phyloP scores from a whole-genome alignment of 257 asterid genomes.

The Nicotiana tomentosiformis region DNA sequence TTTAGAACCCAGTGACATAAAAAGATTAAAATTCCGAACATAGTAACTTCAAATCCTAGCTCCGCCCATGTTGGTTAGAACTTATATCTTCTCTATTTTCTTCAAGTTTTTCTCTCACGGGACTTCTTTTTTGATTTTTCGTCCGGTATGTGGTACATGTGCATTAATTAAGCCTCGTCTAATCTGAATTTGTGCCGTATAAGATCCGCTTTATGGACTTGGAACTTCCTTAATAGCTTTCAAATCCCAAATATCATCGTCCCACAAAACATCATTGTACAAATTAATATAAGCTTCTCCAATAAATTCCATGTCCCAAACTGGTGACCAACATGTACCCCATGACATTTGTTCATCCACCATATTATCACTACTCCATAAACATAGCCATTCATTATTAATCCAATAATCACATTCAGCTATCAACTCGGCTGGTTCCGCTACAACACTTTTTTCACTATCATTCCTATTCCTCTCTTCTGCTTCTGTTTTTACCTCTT shows the following conservation, averaged over 20 bases:
- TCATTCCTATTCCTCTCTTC: background rate
- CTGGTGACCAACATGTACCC: constrained; percentile 51
- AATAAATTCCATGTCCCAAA: constrained; percentile 44
- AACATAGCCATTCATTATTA: constrained; percentile 24
- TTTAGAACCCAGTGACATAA: no score
- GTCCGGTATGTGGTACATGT: no score
- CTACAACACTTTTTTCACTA: constrained; percentile 5
- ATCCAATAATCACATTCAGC: constrained; percentile 8
- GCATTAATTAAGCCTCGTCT: no score
- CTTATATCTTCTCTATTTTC: background rate
- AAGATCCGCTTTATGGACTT: background rate
- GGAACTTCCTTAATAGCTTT: constrained; percentile 19
- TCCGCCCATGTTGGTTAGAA: no score
- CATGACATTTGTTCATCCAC: constrained; percentile 49
- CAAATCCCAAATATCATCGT: constrained; percentile 52
- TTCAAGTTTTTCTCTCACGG: background rate
- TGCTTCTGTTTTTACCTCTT: background rate
- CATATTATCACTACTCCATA: constrained; percentile 19
- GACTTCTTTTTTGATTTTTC: no score
- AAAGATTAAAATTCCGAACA: no score
- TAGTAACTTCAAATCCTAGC: no score
- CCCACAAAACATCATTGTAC: constrained; percentile 47
- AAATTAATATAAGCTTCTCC: constrained; percentile 29
- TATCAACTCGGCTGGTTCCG: background rate
- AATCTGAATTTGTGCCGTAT: no score